A percentile compares a stretch with the other conserved stretches of the same genome.
Evolutionary conservation across 2,329 filamentous ascomycete species (phyloP).

Genomic region (Penicillium hordei): DNA sequence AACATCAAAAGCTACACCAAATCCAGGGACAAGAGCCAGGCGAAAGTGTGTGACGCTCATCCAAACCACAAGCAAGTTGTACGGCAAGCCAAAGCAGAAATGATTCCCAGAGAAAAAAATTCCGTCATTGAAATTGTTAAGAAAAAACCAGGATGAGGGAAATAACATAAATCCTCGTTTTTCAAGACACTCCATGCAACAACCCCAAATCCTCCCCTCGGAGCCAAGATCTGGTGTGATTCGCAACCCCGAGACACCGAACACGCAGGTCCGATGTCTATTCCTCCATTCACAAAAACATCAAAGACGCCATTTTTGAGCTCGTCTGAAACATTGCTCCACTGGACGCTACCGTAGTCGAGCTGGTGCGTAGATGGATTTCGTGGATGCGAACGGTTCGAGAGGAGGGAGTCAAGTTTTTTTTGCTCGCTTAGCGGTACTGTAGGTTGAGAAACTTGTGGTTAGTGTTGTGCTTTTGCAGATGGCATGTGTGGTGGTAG

Average conservation of each 20-base stretch:
- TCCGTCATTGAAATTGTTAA: conserved; percentile 36
- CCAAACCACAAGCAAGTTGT: not conserved
- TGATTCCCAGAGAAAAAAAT: conserved; percentile 27
- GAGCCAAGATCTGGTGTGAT: conserved; percentile 21
- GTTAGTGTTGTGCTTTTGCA: conserved; percentile 18
- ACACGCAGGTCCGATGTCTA: conserved; percentile 11
- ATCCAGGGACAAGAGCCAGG: not conserved
- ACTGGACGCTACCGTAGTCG: conserved; percentile 21
- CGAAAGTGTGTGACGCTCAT: not conserved
- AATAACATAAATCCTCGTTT: conserved; percentile 33
- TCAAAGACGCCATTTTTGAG: conserved; percentile 15
- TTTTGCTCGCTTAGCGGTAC: conserved; percentile 36
- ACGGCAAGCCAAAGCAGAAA: not conserved
- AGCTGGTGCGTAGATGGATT: conserved; percentile 34
- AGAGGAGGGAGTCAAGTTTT: conserved; percentile 27
- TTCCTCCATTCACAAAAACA: conserved; percentile 21
- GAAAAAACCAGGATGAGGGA: conserved; percentile 29
- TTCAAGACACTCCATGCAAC: conserved; percentile 35
- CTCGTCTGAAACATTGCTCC: conserved; percentile 25
- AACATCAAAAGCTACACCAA: conserved; percentile 2
- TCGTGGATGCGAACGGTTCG: conserved; percentile 34
- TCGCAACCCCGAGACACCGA: conserved; percentile 19
- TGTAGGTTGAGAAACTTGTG: conserved; percentile 15
- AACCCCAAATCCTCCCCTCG: conserved; percentile 29
- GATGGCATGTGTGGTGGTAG: not conserved